Evolutionary conservation across 495 filamentous ascomycete genomes (phyloP).

Genomic region (Cenococcum geophilum): DNA sequence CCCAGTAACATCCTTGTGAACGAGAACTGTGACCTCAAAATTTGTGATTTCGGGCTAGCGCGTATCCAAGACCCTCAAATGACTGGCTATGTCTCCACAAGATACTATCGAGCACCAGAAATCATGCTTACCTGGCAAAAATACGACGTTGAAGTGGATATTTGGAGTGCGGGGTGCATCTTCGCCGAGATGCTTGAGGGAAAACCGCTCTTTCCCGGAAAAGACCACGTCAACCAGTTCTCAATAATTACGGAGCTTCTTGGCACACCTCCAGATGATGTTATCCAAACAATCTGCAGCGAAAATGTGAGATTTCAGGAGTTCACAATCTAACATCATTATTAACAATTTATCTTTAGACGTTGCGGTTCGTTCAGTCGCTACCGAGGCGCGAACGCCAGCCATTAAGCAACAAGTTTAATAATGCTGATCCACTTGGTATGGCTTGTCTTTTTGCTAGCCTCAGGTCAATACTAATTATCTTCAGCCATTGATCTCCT

Average conservation of each 20-base stretch:
- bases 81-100: constrained; percentile 97
- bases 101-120: constrained; percentile 97
- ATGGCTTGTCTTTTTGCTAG: constrained; percentile 32
- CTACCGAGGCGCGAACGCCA: constrained; percentile 93
- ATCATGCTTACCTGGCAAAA: constrained; percentile 99
- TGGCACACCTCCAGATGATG: constrained; percentile 96
- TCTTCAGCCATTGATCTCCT: constrained; percentile 79
- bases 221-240: constrained; percentile 99
- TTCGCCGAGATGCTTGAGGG: constrained; percentile 99
- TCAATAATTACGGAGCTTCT: constrained; percentile 98
- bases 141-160: constrained; percentile 98
- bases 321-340: neutral
- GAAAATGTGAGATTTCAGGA: constrained; percentile 68
- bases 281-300: constrained; percentile 96
- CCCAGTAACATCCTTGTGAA: constrained; percentile 98
- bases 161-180: constrained; percentile 98
- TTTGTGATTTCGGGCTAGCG: constrained; percentile 96
- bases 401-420: constrained; percentile 86
- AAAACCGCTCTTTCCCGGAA: constrained; percentile 96
- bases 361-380: constrained; percentile 93
- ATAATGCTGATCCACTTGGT: constrained; percentile 91
- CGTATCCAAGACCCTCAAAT: constrained; percentile 99
- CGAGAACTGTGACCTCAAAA: constrained; percentile 98
- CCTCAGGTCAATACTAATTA: constrained; percentile 5
- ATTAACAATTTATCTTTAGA: constrained; percentile 47